These are phyloP conservation scores for Penicillium sp. DNA, from an alignment of 2,329 filamentous ascomycete genomes.

Conservation along the genomic window DNA sequence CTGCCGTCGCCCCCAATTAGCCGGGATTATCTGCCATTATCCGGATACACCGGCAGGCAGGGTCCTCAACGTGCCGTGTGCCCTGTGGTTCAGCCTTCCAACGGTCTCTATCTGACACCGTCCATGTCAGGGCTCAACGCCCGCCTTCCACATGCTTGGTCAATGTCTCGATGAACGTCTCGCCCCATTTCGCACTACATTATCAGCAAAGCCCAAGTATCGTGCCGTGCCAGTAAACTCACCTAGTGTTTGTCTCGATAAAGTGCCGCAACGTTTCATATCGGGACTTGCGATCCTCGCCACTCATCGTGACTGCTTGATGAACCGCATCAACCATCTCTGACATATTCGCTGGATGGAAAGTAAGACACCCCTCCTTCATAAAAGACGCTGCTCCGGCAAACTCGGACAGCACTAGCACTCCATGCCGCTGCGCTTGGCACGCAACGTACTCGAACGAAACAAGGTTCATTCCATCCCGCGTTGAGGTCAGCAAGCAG, in stretches of 20 bases:
- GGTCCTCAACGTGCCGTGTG: too few species aligned
- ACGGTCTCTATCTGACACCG: too few species aligned
- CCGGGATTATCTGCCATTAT: too few species aligned
- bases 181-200: slow-evolving; percentile 28
- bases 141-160: too few species aligned
- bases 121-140: too few species aligned
- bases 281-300: slow-evolving; percentile 77
- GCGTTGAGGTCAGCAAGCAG: slow-evolving; percentile 77
- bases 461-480: slow-evolving; percentile 95
- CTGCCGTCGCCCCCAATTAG: too few species aligned
- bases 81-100: too few species aligned
- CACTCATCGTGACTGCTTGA: too few species aligned
- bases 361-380: slow-evolving; percentile 68
- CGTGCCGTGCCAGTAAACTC: too few species aligned
- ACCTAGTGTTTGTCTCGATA: slow-evolving; percentile 83
- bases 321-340: slow-evolving; percentile 85
- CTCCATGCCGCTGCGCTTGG: slow-evolving; percentile 74
- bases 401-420: slow-evolving; percentile 90
- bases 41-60: too few species aligned
- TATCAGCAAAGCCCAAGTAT: too few species aligned
- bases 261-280: too few species aligned
- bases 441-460: slow-evolving; percentile 95
- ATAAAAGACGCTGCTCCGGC: slow-evolving; percentile 87
- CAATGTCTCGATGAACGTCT: slow-evolving; percentile 26
- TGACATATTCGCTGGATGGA: slow-evolving; percentile 93